Evolutionary conservation across 2,329 filamentous ascomycete species (phyloP).

Genomic region (Leptosphaerulina australis): DNA sequence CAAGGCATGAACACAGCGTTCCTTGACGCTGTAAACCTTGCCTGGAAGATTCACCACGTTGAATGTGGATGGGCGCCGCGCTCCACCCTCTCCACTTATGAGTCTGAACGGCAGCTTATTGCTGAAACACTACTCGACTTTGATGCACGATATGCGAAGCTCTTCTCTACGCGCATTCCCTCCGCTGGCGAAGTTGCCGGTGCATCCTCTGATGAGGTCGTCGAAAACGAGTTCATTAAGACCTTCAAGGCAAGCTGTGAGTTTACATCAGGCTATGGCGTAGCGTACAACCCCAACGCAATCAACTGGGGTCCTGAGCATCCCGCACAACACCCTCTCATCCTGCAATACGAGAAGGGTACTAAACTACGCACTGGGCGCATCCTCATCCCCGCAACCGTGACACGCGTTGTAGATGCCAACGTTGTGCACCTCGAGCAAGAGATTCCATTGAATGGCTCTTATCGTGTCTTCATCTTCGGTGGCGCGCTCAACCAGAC

Average conservation of each 20-base stretch:
- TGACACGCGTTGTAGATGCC: constrained; percentile 85
- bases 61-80: constrained; percentile 80
- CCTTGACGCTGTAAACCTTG: constrained; percentile 77
- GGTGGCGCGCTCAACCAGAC: constrained; percentile 67
- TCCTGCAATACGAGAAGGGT: constrained; percentile 63
- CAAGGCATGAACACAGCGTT: constrained; percentile 69
- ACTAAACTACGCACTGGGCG: constrained; percentile 73
- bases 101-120: constrained; percentile 81
- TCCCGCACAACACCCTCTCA: constrained; percentile 70
- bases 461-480: constrained; percentile 86
- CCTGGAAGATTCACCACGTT: constrained; percentile 95
- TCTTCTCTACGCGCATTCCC: constrained; percentile 81
- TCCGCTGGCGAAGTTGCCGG: constrained; percentile 74
- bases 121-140: constrained; percentile 86
- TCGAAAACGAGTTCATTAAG: constrained; percentile 80
- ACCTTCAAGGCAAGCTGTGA: constrained; percentile 91
- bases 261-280: constrained; percentile 91
- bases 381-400: constrained; percentile 76
- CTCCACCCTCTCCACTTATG: constrained; percentile 80
- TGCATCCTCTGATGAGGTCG: constrained; percentile 53
- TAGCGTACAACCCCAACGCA: constrained; percentile 79
- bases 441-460: constrained; percentile 84
- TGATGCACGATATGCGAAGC: constrained; percentile 85
- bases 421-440: constrained; percentile 92
- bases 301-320: constrained; percentile 83